Percentiles rank a stretch among this genome's conserved stretches.
Conservation (phyloP, 768 basidiomycete species). For the Phylloporus arenicola region DNA sequence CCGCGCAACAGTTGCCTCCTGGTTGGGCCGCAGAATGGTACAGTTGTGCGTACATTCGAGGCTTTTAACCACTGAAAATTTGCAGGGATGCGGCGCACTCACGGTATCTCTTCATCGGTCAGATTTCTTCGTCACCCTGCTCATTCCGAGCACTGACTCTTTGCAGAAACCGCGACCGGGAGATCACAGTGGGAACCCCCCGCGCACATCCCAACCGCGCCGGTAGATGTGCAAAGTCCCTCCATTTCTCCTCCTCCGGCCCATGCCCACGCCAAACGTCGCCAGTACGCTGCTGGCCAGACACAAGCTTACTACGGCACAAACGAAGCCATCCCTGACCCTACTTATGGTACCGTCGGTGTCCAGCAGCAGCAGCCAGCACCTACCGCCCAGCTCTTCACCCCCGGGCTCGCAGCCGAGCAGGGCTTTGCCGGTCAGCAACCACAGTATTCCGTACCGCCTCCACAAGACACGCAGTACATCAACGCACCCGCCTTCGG, state of each 20-base stretch:
- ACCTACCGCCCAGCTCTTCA: constrained; percentile 59
- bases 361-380: constrained; percentile 34
- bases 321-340: constrained; percentile 41
- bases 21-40: constrained; percentile 95
- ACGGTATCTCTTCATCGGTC: constrained; percentile 86
- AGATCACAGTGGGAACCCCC: constrained; percentile 90
- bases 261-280: constrained; percentile 58
- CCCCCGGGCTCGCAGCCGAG: constrained; percentile 73
- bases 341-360: constrained; percentile 36
- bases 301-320: constrained; percentile 81
- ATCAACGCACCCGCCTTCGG: constrained; percentile 41
- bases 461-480: constrained; percentile 38
- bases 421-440: constrained; percentile 59
- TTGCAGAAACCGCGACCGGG: constrained; percentile 73
- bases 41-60: constrained; percentile 12
- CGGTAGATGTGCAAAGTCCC: constrained; percentile 37
- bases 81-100: constrained; percentile 75
- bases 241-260: constrained; percentile 41
- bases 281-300: constrained; percentile 93
- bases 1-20: constrained; percentile 70
- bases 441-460: constrained; percentile 47
- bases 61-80: constrained; percentile 13
- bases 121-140: constrained; percentile 28
- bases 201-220: constrained; percentile 31
- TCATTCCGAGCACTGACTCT: constrained; percentile 10